Base-by-base conservation (phyloP, 1,284 basidiomycete genomes). In the Agaricales sp. region DNA sequence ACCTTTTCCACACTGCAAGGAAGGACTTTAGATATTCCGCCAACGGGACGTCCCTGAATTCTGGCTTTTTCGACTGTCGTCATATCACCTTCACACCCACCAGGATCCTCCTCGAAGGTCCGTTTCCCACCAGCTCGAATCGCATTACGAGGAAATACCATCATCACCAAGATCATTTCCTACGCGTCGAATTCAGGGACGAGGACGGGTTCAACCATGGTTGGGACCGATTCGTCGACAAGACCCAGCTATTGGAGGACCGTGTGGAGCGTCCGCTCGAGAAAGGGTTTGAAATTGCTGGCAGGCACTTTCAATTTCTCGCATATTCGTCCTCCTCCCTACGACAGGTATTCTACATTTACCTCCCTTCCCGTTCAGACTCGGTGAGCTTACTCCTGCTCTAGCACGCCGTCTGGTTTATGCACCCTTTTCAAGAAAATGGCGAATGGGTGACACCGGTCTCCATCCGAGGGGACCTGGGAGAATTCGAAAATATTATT, bases 101-200 rank as follows among this genome's bases (percentile, higher is more conserved):
- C 3, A 71, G 80, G 14, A 64, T 81, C 52, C 61, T 80, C 6
- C 67, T 89, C 13, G 83, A 88, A 62, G 87, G 87, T 0, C 85
- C 85, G 1, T 81, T 78, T 51, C 61, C 77, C 2, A 75, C 75
- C 26, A 81, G 86, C 53, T 82, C 81, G 11, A 89, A 78, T 50
- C 67, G 74, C 18, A 68, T 77, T 30, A 45, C 45, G n/a, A 43
- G 48, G 26, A 16, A 30, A 18, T 48, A 18, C 14, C 3, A 22
- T 3, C 18, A 20, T n/a, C 67, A 73, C 51, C 71, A 80, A 48
- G 72, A 82, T 22, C 65, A 77, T 55, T 90, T 90, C 59, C 59
- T 91, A 23, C 78, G 87, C 13, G 85, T 90, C 18, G 77, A 86
- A 53, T 88, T 90, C 57, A 74, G 78, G 6, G 87, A 90, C 47